Evolutionary conservation across 306 rosid species (phyloP), one percentile per base, ranked within the genome.

Genomic region (Cucurbita argyrosperma): DNA sequence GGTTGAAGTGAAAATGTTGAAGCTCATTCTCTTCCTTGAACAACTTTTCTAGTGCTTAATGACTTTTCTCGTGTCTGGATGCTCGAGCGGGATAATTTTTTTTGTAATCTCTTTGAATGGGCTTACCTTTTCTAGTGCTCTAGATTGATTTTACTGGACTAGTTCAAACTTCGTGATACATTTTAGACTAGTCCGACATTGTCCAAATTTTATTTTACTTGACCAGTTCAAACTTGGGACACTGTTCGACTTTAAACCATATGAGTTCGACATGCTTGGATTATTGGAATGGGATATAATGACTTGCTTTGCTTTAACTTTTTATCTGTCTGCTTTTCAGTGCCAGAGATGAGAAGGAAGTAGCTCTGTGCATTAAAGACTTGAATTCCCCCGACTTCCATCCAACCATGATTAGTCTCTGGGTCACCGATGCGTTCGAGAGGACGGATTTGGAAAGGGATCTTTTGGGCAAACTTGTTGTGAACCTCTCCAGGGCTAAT

Each of bases 391-490:
- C 93, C 11, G 82, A 85, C 85, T 91, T 85, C 87, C 89, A 91
- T 82, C 84, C 99, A 14, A 83, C 91, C 12, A 88, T 95, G 90
- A 84, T 95, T 56, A 84, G 87, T 73, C 78, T 88, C 19, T 95
- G 97, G 99, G 87, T 95, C 78, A 76, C 79, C 1, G 92, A 95
- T 80, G 92, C 96, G 19, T 95, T 88, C 67, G 97, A 95, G 87
- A 83, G 88, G 47, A 91, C 88, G 87, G 93, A 91, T 71, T 6
- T 46, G 0, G 91, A 95, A 67, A 84, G 97, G 79, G 92, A 84
- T 71, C 90, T 85, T 75, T 83, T 95, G 80, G 88, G 90, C 11
- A 80, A 81, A 76, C 81, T 95, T 68, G 83, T 95, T 11, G 88
- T 88, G 37, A 73, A 81, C 78, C 96, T 95, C 67, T 74, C 87